Evolutionary conservation across 2,329 filamentous ascomycete species (phyloP), one percentile per base, ranked within the genome.

Genomic region (Thermothelomyces thermophilus): DNA sequence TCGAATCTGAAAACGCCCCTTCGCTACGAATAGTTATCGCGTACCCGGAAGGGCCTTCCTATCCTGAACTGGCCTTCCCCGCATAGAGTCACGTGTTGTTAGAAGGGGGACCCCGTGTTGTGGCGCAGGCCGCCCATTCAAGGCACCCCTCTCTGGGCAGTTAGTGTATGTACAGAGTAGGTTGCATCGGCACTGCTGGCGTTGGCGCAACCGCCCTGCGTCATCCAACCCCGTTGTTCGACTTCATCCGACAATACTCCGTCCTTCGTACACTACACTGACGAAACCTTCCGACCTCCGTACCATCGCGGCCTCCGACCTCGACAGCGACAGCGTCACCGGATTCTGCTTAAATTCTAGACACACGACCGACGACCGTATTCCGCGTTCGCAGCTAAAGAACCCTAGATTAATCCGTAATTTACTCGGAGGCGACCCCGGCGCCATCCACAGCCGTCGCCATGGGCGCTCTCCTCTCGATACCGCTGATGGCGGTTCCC

Each of bases 381-480:
- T 39, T 37, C 16, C 16, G 19, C 36, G 22, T 3, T 9, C 36
- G 19, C 17, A 16, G 11, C 22, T 10, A 24, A 17, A 34, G 26
- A 24, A 13, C 22, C 39, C 10, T 41, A 9, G 3, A n/a, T n/a
- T 10, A 13, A 14, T 22, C 7, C n/a, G n/a, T n/a, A n/a, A n/a
- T n/a, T n/a, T n/a, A n/a, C 16, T 26, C 22, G 45, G 19, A 20
- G 20, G 34, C 8, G 36, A 9, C 30, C 30, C 41, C 16, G 30
- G 17, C 24, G 33, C n/a, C n/a, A 41, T 28, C 26, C 20, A 30
- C 35, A 42, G 37, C 36, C 43, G 46, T 53, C 62, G 62, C 55
- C 46, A 98, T 98, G 93, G 93, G 93, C 64, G 91, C 89, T 60
- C 73, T 95, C 63, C 77, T 98, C 48, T 96, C 91, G 55, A 69